These are phyloP conservation scores for Jackrogersella minutella DNA, from an alignment of 495 filamentous ascomycete species.

Conservation along the genomic window DNA sequence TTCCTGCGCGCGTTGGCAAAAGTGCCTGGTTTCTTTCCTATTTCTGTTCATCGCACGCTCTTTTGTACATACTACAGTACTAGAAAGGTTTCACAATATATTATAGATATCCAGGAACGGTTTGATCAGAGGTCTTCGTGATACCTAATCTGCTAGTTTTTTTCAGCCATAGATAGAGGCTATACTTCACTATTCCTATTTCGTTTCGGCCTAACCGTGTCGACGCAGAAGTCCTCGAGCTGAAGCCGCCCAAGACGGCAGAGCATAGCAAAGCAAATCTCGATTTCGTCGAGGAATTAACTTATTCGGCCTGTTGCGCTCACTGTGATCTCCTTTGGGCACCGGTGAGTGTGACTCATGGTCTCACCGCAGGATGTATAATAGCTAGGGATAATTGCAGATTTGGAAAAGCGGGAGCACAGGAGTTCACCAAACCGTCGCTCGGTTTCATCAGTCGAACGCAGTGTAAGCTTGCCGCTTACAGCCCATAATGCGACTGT, in stretches of 20 bases:
- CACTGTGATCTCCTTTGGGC: neutral
- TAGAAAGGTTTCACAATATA: neutral
- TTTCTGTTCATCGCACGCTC: neutral
- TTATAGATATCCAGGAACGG: neutral
- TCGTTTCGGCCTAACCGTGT: neutral
- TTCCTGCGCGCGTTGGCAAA: neutral
- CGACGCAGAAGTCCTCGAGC: neutral
- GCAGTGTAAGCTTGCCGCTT: constrained; percentile 8
- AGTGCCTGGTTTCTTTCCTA: neutral
- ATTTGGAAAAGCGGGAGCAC: constrained; percentile 3
- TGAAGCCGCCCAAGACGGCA: neutral
- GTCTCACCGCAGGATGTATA: constrained; percentile 1
- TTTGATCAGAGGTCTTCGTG: neutral
- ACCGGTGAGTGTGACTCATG: neutral
- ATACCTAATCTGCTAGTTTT: constrained; percentile 8
- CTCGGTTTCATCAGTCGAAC: constrained; percentile 33
- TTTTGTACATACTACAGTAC: neutral
- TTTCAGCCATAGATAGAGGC: neutral
- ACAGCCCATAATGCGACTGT: neutral
- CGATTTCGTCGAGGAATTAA: neutral
- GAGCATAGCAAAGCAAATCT: neutral
- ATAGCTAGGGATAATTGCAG: constrained; percentile 2
- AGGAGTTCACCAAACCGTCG: neutral
- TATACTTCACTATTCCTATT: neutral
- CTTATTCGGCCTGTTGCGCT: neutral